Base-by-base conservation (phyloP, 1,284 basidiomycete genomes). In the Pholiota adiposa region DNA sequence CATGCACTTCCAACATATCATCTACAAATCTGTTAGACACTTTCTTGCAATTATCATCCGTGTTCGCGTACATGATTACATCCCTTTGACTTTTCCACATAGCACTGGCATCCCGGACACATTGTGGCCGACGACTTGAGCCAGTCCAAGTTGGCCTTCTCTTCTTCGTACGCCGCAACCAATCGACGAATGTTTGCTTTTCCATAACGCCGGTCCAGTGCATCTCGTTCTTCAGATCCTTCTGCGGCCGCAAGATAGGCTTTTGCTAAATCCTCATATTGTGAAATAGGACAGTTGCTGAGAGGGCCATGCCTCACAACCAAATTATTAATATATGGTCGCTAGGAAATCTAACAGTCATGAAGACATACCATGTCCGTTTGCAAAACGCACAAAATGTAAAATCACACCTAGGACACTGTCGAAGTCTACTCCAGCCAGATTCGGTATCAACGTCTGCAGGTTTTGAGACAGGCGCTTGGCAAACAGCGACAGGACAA, bases 351-450 rank as follows among this genome's bases (percentile, higher is more conserved):
- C 29, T 31, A 11, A 31, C 29, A 19, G 14, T 16, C 68, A 76
- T 59, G 60, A 56, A 51, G 14, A 59, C 70, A 60, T 54, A 89
- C 89, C 92, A 93, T 46, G 88, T 87, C 50, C 85, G 82, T 65
- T 81, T 84, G 69, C 92, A 94, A 64, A 89, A 88, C 3, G 84
- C 81, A 70, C 90, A 92, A 69, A 92, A 91, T 1, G 84, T 85
- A 71, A 84, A 92, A 11, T 76, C 79, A 69, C 92, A 94, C 29
- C 75, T 70, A 1, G 79, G 69, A 64, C 92, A 94, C 38, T 83
- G 85, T 53, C 92, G 83, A 21, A 94, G 77, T 61, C 85, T 78
- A 46, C 84, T 85, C 83, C 88, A 92, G 12, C 83, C 83, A 3
- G 84, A 80, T 18, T 82, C 84, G n/a, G 84, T 80, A 25, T 82